phyloP scores from a whole-genome alignment of 2,329 filamentous ascomycete species.

The Metarhizium humberi region DNA sequence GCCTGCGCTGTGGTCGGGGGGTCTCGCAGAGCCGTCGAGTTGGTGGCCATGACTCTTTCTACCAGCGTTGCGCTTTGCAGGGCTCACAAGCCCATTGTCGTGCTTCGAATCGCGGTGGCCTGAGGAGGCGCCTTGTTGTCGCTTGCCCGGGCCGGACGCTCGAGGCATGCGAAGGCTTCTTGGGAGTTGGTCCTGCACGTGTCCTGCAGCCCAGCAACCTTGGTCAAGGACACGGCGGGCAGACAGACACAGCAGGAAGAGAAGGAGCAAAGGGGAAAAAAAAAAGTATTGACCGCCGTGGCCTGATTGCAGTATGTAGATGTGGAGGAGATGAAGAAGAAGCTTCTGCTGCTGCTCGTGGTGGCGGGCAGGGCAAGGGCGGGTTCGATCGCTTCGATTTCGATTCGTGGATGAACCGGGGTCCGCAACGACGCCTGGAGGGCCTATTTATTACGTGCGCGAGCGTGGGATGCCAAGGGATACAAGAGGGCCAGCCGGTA shows the following conservation, averaged over 20 bases:
- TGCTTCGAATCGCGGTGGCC: constrained; percentile 67
- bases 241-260: neutral
- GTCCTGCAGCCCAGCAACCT: neutral
- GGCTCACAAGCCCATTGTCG: constrained; percentile 77
- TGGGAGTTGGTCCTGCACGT: neutral
- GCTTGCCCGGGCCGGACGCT: constrained; percentile 48
- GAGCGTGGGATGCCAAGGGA: neutral
- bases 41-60: constrained; percentile 38
- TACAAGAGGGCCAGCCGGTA: neutral
- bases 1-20: constrained; percentile 21
- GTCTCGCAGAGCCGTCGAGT: constrained; percentile 29
- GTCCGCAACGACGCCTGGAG: neutral
- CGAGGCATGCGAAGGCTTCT: constrained; percentile 47
- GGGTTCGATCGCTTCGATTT: neutral
- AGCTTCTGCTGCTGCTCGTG: neutral
- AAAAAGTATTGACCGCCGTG: neutral
- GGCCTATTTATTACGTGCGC: neutral
- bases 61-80: constrained; percentile 27
- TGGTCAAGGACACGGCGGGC: neutral
- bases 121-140: constrained; percentile 49
- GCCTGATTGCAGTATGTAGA: neutral
- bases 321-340: neutral
- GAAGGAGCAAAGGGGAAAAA: neutral
- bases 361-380: neutral
- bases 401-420: neutral